These are phyloP conservation scores for Combretum micranthum DNA, from an alignment of 345 rosid species.

Conservation along the genomic window DNA sequence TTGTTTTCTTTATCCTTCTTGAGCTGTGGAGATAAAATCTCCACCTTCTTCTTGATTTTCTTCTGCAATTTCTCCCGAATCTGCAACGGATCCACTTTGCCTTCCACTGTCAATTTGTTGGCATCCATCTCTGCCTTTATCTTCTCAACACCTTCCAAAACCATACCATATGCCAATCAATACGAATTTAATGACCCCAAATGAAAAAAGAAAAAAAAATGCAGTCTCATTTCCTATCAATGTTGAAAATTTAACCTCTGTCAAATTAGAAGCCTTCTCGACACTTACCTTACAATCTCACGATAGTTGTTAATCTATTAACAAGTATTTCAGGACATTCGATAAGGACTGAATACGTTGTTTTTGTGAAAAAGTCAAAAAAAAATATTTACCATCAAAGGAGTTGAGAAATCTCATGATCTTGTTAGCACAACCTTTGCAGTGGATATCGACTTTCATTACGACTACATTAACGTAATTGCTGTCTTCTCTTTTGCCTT, in stretches of 20 bases:
- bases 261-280: too few relatives aligned
- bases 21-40: conserved; percentile 1
- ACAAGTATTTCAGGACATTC: too few relatives aligned
- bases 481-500: too few relatives aligned
- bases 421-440: conserved; percentile 33
- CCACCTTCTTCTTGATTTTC: conserved; percentile 2
- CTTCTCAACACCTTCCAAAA: neutral
- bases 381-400: conserved; percentile 21
- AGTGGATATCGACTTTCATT: conserved; percentile 34
- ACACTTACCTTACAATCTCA: too few relatives aligned
- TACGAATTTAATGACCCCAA: neutral
- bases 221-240: too few relatives aligned
- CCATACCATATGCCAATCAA: neutral
- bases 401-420: conserved; percentile 16
- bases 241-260: too few relatives aligned
- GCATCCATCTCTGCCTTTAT: neutral
- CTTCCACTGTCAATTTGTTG: neutral
- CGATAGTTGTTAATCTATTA: too few relatives aligned
- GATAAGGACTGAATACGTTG: too few relatives aligned
- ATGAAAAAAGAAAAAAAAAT: neutral
- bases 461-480: conserved; percentile 3
- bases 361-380: too few relatives aligned
- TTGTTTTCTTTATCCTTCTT: conserved; percentile 7
- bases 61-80: neutral
- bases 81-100: neutral